These are phyloP conservation scores for Paspalum vaginatum DNA, from an alignment of 176 grass and related monocot species.

Conservation along the genomic window DNA sequence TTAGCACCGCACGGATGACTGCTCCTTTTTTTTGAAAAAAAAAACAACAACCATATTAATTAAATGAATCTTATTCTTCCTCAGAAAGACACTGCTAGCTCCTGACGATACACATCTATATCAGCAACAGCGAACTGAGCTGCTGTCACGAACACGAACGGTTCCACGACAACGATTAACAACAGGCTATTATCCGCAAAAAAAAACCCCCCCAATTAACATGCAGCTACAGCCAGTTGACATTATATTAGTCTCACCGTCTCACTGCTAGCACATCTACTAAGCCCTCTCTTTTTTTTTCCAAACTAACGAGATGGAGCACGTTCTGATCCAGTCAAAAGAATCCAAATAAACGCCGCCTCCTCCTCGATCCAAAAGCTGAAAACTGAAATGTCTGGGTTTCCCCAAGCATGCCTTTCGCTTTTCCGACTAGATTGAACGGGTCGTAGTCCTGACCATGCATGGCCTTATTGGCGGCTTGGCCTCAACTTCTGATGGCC, in stretches of 20 bases:
- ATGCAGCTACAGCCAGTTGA: neutral
- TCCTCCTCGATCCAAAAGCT: neutral
- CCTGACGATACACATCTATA: too few species aligned
- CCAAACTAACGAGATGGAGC: neutral
- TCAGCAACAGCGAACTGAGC: neutral
- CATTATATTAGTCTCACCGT: neutral
- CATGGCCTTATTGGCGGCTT: neutral
- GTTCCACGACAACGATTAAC: constrained; percentile 18
- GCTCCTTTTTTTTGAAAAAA: too few species aligned
- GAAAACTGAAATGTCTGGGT: constrained; percentile 31
- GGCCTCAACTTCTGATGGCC: too few species aligned
- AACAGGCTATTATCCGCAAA: neutral
- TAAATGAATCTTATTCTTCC: neutral
- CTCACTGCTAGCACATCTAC: neutral
- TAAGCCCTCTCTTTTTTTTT: neutral
- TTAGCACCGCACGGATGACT: too few species aligned
- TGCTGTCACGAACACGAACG: neutral
- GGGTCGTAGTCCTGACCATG: constrained; percentile 19
- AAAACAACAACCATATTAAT: constrained; percentile 9
- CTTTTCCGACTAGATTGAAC: constrained; percentile 44
- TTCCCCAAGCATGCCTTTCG: constrained; percentile 36
- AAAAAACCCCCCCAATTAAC: neutral
- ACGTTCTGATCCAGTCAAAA: constrained; percentile 43
- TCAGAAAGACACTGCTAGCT: neutral
- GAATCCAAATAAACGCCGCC: constrained; percentile 26